Percentiles rank a stretch among this genome's conserved stretches.
Conservation (phyloP, 371 early-diverging fungal species). For the Parasitella parasitica region DNA sequence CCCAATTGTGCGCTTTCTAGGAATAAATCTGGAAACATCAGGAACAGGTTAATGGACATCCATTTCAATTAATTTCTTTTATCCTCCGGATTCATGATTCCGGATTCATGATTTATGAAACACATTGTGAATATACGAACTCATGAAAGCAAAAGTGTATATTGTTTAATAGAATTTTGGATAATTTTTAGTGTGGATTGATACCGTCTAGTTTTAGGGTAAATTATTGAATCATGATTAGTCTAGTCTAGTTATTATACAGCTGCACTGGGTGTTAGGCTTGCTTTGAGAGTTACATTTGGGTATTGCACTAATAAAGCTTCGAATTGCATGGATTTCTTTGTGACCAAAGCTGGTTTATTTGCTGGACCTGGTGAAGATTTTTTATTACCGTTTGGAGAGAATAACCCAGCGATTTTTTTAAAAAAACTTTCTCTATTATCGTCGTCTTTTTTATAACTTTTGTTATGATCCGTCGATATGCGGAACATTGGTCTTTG, state of each 20-base stretch:
- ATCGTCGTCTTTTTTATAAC: not conserved
- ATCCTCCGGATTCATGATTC: too few relatives aligned
- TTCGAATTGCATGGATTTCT: constrained; percentile 10
- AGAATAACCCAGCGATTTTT: not conserved
- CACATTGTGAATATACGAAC: too few relatives aligned
- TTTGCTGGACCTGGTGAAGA: not conserved
- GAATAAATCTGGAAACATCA: too few relatives aligned
- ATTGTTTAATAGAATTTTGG: too few relatives aligned
- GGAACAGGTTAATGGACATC: too few relatives aligned
- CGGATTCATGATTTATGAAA: too few relatives aligned
- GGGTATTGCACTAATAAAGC: constrained; percentile 7
- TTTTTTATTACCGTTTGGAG: not conserved
- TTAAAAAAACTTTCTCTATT: not conserved
- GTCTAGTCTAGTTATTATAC: not conserved
- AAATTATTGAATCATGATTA: not conserved
- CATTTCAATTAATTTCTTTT: too few relatives aligned
- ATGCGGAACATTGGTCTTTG: not conserved
- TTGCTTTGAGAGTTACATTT: not conserved
- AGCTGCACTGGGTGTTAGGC: constrained; percentile 3
- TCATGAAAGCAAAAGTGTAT: too few relatives aligned
- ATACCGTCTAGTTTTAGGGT: too few relatives aligned
- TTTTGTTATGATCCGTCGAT: not conserved
- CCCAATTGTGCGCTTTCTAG: too few relatives aligned
- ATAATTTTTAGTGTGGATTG: too few relatives aligned
- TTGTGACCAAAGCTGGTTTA: not conserved